Evolutionary conservation across 495 filamentous ascomycete species (phyloP), one percentile per base, ranked within the genome.

Genomic region (Penicillium samsonianum): DNA sequence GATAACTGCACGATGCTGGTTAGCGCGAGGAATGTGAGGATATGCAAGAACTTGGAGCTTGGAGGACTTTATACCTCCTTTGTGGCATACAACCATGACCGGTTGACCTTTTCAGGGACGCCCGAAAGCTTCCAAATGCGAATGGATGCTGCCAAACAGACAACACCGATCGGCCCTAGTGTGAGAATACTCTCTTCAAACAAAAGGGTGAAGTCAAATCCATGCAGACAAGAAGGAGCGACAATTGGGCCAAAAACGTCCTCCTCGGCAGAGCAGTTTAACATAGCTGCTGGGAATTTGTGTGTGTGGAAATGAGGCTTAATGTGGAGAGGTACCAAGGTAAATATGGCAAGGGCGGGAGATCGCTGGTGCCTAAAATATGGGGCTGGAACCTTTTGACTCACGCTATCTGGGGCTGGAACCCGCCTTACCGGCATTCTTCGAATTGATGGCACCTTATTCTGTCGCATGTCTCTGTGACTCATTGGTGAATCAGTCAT

Each of bases 151-250:
- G 48, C 17, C 7, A 59, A 14, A 35, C 19, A 57, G 17, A 61
- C 35, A 5, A 66, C 1, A 5, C 20, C 16, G 7, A 64, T 30
- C 4, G 58, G 61, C 2, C 61, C 8, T 30, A 59, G 26, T 2
- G 43, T 40, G 19, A 67, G 55, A 17, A 67, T 59, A 8, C 28
- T 45, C 28, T 67, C 58, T 44, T 67, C 64, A 16, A 67, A 67
- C 9, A 64, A 47, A 1, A 67, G 55, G 14, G 61, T 67, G 11
- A 67, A 67, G 33, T 67, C 64, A 47, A 64, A 67, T 3, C 50
- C 50, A 31, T 44, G 40, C 17, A 53, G 26, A 33, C 40, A 53
- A 31, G 50, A 42, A 10, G 38, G 25, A 14, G 22, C 37, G 19
- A 53, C 50, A 2, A 42, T 42, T 11, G 50, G 50, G 38, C 50